Evolutionary conservation across 768 basidiomycete species (phyloP).

Genomic region (Artomyces pyxidatus): DNA sequence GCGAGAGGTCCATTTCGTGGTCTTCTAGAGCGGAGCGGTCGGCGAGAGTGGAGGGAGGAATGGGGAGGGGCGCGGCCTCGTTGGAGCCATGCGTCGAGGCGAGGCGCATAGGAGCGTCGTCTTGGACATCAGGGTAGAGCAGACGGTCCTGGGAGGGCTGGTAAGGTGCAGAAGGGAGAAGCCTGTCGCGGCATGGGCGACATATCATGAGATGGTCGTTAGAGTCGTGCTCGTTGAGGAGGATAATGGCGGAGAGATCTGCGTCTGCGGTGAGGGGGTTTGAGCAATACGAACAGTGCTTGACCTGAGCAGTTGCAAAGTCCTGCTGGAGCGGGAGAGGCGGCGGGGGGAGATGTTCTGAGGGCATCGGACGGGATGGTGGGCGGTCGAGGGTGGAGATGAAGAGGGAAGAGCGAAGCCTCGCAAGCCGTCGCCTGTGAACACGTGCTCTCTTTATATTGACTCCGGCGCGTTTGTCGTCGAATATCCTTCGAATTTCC

Average conservation of each 20-base stretch:
- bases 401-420: background rate
- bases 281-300: conserved; percentile 12
- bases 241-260: conserved; percentile 6
- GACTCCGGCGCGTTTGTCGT: too few relatives aligned
- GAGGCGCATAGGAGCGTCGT: conserved; percentile 1
- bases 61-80: conserved; percentile 3
- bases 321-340: conserved; percentile 12
- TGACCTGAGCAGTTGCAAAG: conserved; percentile 9
- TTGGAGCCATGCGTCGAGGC: conserved; percentile 3
- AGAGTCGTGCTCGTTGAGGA: conserved; percentile 7
- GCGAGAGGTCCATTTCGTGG: background rate
- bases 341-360: conserved; percentile 3
- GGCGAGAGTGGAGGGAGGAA: background rate
- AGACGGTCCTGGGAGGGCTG: conserved; percentile 4
- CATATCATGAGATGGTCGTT: conserved; percentile 13
- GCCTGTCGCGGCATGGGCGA: conserved; percentile 10
- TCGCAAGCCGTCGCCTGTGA: background rate
- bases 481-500: too few relatives aligned
- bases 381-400: background rate
- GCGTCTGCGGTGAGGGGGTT: conserved; percentile 13
- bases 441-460: too few relatives aligned
- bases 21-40: background rate
- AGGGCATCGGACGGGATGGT: background rate
- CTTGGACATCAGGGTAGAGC: background rate
- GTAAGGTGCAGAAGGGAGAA: conserved; percentile 2